Conservation (phyloP, 768 basidiomycete species). For the Mycena olivaceomarginata region DNA sequence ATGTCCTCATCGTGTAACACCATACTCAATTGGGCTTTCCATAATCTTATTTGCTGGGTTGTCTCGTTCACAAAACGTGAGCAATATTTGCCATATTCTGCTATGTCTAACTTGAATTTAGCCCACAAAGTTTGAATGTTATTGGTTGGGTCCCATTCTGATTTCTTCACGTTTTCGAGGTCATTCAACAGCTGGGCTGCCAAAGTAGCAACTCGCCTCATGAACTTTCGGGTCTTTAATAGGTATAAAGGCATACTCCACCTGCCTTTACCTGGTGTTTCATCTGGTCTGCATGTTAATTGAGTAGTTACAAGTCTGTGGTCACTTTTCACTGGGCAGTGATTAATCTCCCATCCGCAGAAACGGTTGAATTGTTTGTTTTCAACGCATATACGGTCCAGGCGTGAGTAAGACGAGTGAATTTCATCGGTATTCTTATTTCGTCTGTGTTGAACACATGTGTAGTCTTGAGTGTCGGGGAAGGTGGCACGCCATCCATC, state of each 20-base stretch:
- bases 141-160: too few relatives aligned
- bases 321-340: neutral
- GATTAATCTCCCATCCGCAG: neutral
- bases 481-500: conserved; percentile 27
- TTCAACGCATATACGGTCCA: conserved; percentile 10
- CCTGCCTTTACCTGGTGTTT: neutral
- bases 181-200: neutral
- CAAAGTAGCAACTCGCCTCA: neutral
- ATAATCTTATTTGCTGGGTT: too few relatives aligned
- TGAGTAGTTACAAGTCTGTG: neutral
- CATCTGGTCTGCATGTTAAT: too few relatives aligned
- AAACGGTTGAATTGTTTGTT: neutral
- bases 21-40: too few relatives aligned
- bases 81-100: neutral
- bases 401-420: conserved; percentile 1
- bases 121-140: neutral
- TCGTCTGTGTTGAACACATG: neutral
- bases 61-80: neutral
- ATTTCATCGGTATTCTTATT: neutral
- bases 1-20: neutral
- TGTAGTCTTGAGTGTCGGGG: conserved; percentile 4
- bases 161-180: too few relatives aligned
- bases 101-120: neutral
- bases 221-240: neutral
- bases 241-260: neutral